Base-by-base conservation (phyloP, 2,329 filamentous ascomycete species). In the Aureobasidium sp. region DNA sequence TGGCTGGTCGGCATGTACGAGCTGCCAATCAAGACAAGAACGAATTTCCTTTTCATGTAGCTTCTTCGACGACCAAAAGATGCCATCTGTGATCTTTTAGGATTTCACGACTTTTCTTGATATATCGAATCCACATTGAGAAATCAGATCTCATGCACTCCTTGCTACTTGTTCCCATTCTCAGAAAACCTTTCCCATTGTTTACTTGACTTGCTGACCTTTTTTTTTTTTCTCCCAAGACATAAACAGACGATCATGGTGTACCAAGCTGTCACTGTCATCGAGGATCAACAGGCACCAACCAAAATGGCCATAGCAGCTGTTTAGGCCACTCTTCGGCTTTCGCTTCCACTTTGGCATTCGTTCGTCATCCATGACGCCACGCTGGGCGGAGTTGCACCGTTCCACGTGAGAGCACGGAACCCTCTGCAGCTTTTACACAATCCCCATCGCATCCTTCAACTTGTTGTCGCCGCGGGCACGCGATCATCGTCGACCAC, bases 21-120 rank as follows among this genome's bases (percentile, higher is more conserved):
- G 54, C 25, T 32, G n/a, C 32, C 42, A 47, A 39, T 39, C 42
- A 16, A 29, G 54, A 21, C 54, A 47, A 48, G 54, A 58, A 48
- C 54, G 54, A 58, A 58, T 58, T 48, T 58, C 54, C 32, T 58
- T 58, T 21, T 29, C 30, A 48, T 48, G 32, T 48, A 58, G 34
- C 25, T n/a, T 37, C 42, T 48, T 48, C 54, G 54, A 58, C 54
- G 54, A 58, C 42, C 54, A 58, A 58, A 58, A 58, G 42, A 58
- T 58, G 54, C 53, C 53, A 55, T 25, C 5, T 44, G n/a, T 29
- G 39, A 57, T 57, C 53, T 57, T 55, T 55, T 55, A 57, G 53
- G 53, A 57, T 57, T 57, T 57, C 53, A 57, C 53, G 53, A 57
- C 41, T 25, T 45, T 57, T 45, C 39, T 53, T 25, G 14, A 57